Conservation (phyloP, 208 protist species). For the Balamuthia mandrillaris region DNA sequence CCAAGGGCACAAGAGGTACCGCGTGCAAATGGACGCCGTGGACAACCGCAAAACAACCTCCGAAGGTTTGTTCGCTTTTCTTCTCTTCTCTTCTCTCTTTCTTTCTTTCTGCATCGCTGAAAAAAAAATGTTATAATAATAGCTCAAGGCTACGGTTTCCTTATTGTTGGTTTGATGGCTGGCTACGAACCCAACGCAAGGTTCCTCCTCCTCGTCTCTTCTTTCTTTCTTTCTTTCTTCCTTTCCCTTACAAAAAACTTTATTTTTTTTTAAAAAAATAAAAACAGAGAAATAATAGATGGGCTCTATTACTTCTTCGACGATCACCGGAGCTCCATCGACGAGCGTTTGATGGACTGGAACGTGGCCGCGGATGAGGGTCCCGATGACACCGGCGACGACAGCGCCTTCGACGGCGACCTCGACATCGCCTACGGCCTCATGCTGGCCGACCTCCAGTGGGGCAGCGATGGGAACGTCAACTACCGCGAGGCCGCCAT, state of each 20-base stretch:
- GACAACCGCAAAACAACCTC: background rate
- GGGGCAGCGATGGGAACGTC: background rate
- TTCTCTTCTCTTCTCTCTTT: background rate
- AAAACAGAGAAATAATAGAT: background rate
- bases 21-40: background rate
- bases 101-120: background rate
- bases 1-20: too few relatives aligned
- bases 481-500: background rate
- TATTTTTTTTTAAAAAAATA: too few relatives aligned
- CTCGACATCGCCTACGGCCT: conserved; percentile 7
- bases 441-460: conserved; percentile 8
- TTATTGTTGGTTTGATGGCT: conserved; percentile 9
- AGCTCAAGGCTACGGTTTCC: conserved; percentile 6
- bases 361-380: background rate
- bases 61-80: background rate
- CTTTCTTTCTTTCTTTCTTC: too few relatives aligned
- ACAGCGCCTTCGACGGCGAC: conserved; percentile 14
- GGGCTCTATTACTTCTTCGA: background rate
- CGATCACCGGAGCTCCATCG: background rate
- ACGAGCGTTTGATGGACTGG: background rate
- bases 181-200: conserved; percentile 11
- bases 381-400: background rate
- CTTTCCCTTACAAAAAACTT: too few relatives aligned
- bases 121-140: background rate
- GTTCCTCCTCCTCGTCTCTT: too few relatives aligned